phyloP scores from a whole-genome alignment of 2,329 filamentous ascomycete species.

The Trichoderma afroharzianum region DNA sequence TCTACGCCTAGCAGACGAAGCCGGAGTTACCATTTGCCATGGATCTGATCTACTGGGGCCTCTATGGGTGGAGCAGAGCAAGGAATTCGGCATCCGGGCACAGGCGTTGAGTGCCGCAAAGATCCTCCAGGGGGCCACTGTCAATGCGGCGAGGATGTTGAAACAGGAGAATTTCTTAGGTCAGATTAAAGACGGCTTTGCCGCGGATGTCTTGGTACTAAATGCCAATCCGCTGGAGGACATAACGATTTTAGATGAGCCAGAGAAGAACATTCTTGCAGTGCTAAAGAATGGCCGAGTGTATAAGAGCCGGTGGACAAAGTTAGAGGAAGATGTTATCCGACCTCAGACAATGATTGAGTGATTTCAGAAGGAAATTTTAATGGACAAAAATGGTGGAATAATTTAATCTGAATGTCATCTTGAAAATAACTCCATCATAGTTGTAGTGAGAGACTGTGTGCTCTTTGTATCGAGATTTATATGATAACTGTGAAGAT shows the following conservation, averaged over 20 bases:
- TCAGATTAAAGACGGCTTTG: slow-evolving; percentile 46
- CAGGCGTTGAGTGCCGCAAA: slow-evolving; percentile 23
- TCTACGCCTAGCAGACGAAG: slow-evolving; percentile 46
- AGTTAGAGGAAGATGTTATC: slow-evolving; percentile 17
- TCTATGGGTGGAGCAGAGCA: slow-evolving; percentile 30
- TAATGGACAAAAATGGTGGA: rapidly evolving
- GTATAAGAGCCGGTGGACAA: slow-evolving; percentile 29
- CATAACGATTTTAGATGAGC: slow-evolving; percentile 46
- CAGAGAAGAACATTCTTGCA: slow-evolving; percentile 44
- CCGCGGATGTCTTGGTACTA: slow-evolving; percentile 52
- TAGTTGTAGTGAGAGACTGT: not conserved
- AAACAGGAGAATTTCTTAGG: slow-evolving; percentile 46
- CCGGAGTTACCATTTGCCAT: slow-evolving; percentile 54
- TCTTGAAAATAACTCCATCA: not conserved
- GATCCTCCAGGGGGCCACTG: slow-evolving; percentile 32
- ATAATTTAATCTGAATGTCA: not conserved
- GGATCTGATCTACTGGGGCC: slow-evolving; percentile 41
- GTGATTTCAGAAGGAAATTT: not conserved
- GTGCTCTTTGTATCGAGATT: not conserved
- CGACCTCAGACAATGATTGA: not conserved
- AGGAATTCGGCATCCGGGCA: slow-evolving; percentile 31
- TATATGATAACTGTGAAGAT: not conserved
- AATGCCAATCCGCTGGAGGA: slow-evolving; percentile 53
- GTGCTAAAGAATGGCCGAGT: slow-evolving; percentile 53
- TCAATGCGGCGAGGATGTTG: slow-evolving; percentile 50